Evolutionary conservation across 2,329 filamentous ascomycete species (phyloP), one percentile per base, ranked within the genome.

Genomic region (Camillea tinctor): DNA sequence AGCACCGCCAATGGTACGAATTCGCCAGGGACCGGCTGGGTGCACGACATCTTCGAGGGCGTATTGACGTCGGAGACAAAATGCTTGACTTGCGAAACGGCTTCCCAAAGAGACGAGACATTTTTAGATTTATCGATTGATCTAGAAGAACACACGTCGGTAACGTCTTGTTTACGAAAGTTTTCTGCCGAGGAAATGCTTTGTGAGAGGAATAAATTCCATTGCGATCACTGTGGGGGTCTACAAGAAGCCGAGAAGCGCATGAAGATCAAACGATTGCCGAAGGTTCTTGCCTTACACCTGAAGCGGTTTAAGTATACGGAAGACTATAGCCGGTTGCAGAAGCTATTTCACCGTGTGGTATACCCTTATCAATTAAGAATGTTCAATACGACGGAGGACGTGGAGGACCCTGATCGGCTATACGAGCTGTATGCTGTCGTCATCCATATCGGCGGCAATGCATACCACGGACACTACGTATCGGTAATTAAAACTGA

Each of bases 101-200:
- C 92, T 23, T 99, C 95, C 4, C 93, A 97, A 72, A 84, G 95
- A 72, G 94, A 99, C 73, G 95, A 99, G 77, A 92, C 93, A 0
- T 99, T 99, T 72, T 80, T 99, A 54, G 95, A 99, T 75, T 80
- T 99, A 20, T 98, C 95, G 0, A 97, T 99, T 58, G 95, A 99
- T 75, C 80, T 99, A 13, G 93, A 97, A 66, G 89, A 97, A 71
- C 93, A 98, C 73, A 93, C 93, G 0, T 99, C 95, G 0, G 95
- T 99, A 3, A 98, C 95, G 2, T 94, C 95, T 23, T 99, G 95
- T 73, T 78, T 99, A 65, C 86, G 92, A 60, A 97, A 97, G 70
- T 99, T 99, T 71, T 99, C 95, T 0, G 93, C 95, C 52, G 95
- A 98, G 71, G 95, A 99, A 76, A 97, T 98, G 92, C 84, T 99